These are phyloP conservation scores for Berberis vulgaris DNA, from an alignment of 164 flowering plant genomes.

Conservation along the genomic window DNA sequence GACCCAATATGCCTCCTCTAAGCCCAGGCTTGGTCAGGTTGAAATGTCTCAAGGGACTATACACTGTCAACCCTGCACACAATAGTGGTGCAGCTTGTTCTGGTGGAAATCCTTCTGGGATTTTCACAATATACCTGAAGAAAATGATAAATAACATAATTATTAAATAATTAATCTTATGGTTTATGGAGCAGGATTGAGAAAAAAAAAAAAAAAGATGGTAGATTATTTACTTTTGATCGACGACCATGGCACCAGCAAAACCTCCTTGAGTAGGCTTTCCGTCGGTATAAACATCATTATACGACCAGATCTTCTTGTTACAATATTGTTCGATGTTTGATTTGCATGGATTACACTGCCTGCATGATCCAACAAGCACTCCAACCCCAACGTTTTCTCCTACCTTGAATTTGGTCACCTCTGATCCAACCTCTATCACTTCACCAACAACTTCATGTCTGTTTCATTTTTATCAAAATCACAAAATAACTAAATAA, in stretches of 20 bases:
- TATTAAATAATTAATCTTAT: background rate
- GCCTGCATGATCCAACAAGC: conserved; percentile 10
- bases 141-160: background rate
- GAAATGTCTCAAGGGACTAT: conserved; percentile 13
- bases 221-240: conserved; percentile 59
- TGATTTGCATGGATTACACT: conserved; percentile 55
- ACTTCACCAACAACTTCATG: conserved; percentile 16
- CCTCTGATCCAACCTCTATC: conserved; percentile 8
- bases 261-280: conserved; percentile 92
- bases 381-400: conserved; percentile 12
- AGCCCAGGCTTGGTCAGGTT: conserved; percentile 6
- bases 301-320: conserved; percentile 87
- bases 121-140: conserved; percentile 12
- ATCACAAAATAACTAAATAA: background rate
- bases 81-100: conserved; percentile 15
- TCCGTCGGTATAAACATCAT: conserved; percentile 83
- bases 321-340: conserved; percentile 86
- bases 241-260: conserved; percentile 56
- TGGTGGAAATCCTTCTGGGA: conserved; percentile 11
- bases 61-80: conserved; percentile 16
- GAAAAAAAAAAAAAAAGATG: conserved; percentile 6
- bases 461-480: conserved; percentile 10
- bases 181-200: background rate
- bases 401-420: conserved; percentile 12
- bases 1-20: conserved; percentile 13